phyloP scores from a whole-genome alignment of 176 grass and related monocot species.

The Microstegium vimineum region DNA sequence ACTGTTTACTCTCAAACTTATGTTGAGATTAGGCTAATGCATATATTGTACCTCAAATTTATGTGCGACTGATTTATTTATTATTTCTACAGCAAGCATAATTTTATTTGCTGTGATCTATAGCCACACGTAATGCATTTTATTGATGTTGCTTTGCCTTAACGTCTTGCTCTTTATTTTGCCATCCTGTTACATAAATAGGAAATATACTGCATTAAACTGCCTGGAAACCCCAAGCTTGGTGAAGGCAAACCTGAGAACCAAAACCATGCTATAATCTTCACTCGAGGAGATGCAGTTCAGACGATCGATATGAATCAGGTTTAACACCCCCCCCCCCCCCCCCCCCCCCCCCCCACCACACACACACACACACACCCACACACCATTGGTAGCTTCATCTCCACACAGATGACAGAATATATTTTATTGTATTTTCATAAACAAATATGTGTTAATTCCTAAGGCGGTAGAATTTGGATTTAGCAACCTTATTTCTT shows the following conservation, averaged over 20 bases:
- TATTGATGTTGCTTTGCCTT: slow-evolving; percentile 10
- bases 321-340: slow-evolving; percentile 21
- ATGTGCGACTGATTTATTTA: background rate
- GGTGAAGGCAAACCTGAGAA: slow-evolving; percentile 99
- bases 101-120: background rate
- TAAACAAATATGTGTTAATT: background rate
- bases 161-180: slow-evolving; percentile 22
- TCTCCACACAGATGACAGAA: background rate
- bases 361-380: background rate
- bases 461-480: background rate
- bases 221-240: slow-evolving; percentile 93
- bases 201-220: slow-evolving; percentile 96
- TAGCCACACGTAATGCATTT: slow-evolving; percentile 14
- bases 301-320: slow-evolving; percentile 99
- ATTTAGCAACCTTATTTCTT: background rate
- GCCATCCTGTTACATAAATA: slow-evolving; percentile 22
- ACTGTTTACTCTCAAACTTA: background rate
- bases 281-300: slow-evolving; percentile 87
- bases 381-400: background rate
- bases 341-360: too few species aligned
- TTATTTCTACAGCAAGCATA: background rate
- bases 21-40: background rate
- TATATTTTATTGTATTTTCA: background rate
- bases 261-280: slow-evolving; percentile 98
- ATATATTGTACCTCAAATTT: background rate